A percentile compares a stretch with the other conserved stretches of the same genome.
These are phyloP conservation scores for Adansonia madagascariensis DNA, from an alignment of 441 rosid genomes.

Conservation along the genomic window DNA sequence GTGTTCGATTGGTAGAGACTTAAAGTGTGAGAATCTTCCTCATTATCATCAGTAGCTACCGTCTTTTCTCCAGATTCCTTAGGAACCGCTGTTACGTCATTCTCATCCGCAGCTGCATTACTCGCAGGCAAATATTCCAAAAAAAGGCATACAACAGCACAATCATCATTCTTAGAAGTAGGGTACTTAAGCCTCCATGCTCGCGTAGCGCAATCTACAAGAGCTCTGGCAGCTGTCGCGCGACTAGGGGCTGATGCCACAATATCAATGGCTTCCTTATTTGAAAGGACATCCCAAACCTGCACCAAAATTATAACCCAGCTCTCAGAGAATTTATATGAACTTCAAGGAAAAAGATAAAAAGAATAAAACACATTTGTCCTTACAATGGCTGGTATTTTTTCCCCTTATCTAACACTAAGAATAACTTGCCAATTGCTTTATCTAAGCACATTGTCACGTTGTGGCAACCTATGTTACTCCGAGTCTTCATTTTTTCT, in stretches of 20 bases:
- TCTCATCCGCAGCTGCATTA: constrained; percentile 31
- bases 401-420: not conserved
- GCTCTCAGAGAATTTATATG: constrained; percentile 6
- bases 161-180: constrained; percentile 68
- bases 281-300: constrained; percentile 83
- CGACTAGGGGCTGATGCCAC: constrained; percentile 68
- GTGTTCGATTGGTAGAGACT: constrained; percentile 27
- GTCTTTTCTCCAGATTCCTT: constrained; percentile 22
- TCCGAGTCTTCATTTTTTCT: too few species aligned
- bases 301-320: constrained; percentile 28
- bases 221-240: constrained; percentile 69
- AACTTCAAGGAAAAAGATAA: not conserved
- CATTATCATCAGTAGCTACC: constrained; percentile 37
- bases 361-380: not conserved
- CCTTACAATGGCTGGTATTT: not conserved
- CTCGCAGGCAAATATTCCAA: constrained; percentile 44
- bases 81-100: constrained; percentile 24
- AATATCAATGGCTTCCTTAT: constrained; percentile 69
- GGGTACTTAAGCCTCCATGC: constrained; percentile 80
- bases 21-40: constrained; percentile 25
- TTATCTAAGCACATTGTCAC: not conserved
- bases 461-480: too few species aligned
- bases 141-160: constrained; percentile 73
- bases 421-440: not conserved
- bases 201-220: constrained; percentile 72